A percentile compares a stretch with the other conserved stretches of the same genome.
Evolutionary conservation across 768 basidiomycete species (phyloP).

Genomic region (Boletus vinaceobasis): DNA sequence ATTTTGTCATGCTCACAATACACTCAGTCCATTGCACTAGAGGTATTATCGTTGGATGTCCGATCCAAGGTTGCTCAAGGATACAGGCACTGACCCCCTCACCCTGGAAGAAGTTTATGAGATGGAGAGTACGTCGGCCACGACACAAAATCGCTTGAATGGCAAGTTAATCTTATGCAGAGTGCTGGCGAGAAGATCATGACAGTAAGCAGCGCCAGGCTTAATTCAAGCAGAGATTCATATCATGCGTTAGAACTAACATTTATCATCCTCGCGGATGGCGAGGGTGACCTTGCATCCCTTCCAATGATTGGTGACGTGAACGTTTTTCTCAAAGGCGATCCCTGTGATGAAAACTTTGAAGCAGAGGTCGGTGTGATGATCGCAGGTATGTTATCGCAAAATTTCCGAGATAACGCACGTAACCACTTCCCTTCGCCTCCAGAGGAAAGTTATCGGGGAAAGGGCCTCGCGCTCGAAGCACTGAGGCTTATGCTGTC

Average conservation of each 20-base stretch:
- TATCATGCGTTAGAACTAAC: slow-evolving; percentile 60
- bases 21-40: slow-evolving; percentile 32
- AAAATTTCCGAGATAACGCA: not conserved
- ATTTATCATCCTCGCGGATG: slow-evolving; percentile 73
- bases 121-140: slow-evolving; percentile 72
- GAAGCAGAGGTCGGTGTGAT: slow-evolving; percentile 90
- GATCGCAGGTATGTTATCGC: slow-evolving; percentile 67
- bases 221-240: not conserved
- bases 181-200: slow-evolving; percentile 80
- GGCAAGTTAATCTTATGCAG: slow-evolving; percentile 36
- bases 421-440: not conserved
- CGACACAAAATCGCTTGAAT: not conserved
- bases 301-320: slow-evolving; percentile 87
- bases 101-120: slow-evolving; percentile 77
- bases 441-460: slow-evolving; percentile 62
- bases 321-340: slow-evolving; percentile 79
- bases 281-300: slow-evolving; percentile 29
- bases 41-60: slow-evolving; percentile 91
- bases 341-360: slow-evolving; percentile 39
- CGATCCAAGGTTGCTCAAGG: slow-evolving; percentile 60
- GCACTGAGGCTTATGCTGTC: slow-evolving; percentile 64
- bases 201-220: slow-evolving; percentile 52
- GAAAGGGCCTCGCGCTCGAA: slow-evolving; percentile 62
- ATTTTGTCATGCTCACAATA: not conserved
- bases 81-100: slow-evolving; percentile 85